Evolutionary conservation across 148 eudicot species (phyloP).

Genomic region (Chenopodium quinoa): DNA sequence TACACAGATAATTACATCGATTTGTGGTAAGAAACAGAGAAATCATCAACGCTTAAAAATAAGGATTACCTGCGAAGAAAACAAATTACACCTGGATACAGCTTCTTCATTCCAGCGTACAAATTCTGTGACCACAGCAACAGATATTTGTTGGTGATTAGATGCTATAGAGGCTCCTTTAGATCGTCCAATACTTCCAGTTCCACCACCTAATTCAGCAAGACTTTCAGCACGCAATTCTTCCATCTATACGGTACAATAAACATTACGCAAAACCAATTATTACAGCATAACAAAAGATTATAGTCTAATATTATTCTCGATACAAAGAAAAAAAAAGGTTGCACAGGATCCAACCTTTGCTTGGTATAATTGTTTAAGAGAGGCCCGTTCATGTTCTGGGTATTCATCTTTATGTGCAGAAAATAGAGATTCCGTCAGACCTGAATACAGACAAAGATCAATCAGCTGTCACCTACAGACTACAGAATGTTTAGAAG

Average conservation of each 20-base stretch:
- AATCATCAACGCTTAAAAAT: not conserved
- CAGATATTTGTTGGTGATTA: constrained; percentile 86
- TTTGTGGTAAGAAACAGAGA: not conserved
- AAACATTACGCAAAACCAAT: constrained; percentile 10
- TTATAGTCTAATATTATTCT: not conserved
- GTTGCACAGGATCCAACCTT: constrained; percentile 44
- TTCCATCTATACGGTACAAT: constrained; percentile 58
- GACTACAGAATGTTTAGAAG: not conserved
- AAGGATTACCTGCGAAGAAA: constrained; percentile 69
- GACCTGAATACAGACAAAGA: constrained; percentile 47
- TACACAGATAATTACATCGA: not conserved
- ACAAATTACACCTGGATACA: constrained; percentile 79
- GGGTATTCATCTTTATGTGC: constrained; percentile 92
- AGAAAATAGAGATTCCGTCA: constrained; percentile 88
- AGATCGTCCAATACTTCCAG: constrained; percentile 90
- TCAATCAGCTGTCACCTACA: constrained; percentile 13
- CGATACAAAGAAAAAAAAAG: not conserved
- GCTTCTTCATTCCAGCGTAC: constrained; percentile 99
- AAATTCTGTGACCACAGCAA: constrained; percentile 96
- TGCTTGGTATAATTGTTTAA: constrained; percentile 76
- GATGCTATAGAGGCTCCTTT: constrained; percentile 82
- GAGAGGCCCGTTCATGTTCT: constrained; percentile 92
- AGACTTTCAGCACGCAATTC: constrained; percentile 87
- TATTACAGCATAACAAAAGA: constrained; percentile 1
- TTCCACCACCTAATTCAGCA: constrained; percentile 48